Base-by-base conservation (phyloP, 805 yeast species). In the Cyberlindnera veronae region DNA sequence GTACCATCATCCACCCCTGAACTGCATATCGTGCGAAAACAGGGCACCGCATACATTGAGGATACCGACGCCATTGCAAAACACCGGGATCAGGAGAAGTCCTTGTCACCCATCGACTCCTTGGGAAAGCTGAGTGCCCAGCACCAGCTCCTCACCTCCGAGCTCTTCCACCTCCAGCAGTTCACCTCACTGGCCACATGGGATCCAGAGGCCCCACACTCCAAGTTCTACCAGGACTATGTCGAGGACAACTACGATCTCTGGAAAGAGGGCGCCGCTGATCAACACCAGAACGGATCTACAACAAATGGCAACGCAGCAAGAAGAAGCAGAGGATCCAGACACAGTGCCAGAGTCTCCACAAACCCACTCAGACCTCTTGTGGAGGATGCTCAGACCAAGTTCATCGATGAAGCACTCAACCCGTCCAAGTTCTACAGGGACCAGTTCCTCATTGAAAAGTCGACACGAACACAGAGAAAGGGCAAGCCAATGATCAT, bases 171-270 rank as follows among this genome's bases (percentile, higher is more conserved):
- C 54, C 60, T 84, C 20, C 63, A 69, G 41, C 76, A 79, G 49
- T 83, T 72, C 54, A 76, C 78, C 16, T 77, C 86, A 1, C 56
- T 82, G 31, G 75, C 71, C 0, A 76, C 75, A 15, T 84, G 80
- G 74, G 74, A 81, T 47, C 89, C 89, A 0, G 51, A 58, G 13
- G 65, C 67, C 2, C 53, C 63, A 9, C 66, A 64, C 14, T 64
- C 69, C 3, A 62, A 58, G 26, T 46, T 54, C 46, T 64, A 54
- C 39, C 54, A 48, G 41, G 57, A 49, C 39, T 72, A 62, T 39
- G 61, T 37, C 20, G 57, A 53, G 32, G 55, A 52, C 30, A 49
- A 49, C 19, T 42, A 46, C 34, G 49, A 54, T 17, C 26, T 57
- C 11, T 57, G 38, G 76, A 64, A 38, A 27, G 63, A 42, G 14